A percentile compares a stretch with the other conserved stretches of the same genome.
These are phyloP conservation scores for Debaryomyces udenii DNA, from an alignment of 1,139 yeast genomes.

Conservation along the genomic window DNA sequence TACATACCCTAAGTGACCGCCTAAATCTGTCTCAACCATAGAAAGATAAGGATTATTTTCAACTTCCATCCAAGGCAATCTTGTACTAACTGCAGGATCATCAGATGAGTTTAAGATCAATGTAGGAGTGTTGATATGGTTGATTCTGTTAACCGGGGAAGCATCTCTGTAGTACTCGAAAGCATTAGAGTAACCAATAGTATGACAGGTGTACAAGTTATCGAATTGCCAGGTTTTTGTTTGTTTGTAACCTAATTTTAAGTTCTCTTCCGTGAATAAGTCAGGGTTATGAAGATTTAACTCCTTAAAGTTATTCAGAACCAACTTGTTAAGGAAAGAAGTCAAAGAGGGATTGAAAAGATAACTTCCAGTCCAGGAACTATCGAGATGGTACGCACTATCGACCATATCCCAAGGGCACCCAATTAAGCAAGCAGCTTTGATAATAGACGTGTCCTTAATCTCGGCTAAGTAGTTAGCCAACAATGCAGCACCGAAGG, in stretches of 20 bases:
- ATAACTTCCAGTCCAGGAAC: slow-evolving; percentile 60
- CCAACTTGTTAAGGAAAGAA: slow-evolving; percentile 60
- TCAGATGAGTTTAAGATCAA: slow-evolving; percentile 72
- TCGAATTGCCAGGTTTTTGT: slow-evolving; percentile 65
- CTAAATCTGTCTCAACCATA: slow-evolving; percentile 49
- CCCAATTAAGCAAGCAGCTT: slow-evolving; percentile 70
- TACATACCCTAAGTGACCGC: slow-evolving; percentile 67
- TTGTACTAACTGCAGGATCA: slow-evolving; percentile 77
- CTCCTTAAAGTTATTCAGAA: slow-evolving; percentile 62
- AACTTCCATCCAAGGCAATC: slow-evolving; percentile 33
- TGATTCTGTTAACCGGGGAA: slow-evolving; percentile 61
- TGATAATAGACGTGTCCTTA: slow-evolving; percentile 45
- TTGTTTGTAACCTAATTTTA: slow-evolving; percentile 34
- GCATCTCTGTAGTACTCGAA: slow-evolving; percentile 73
- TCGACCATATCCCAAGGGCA: slow-evolving; percentile 84
- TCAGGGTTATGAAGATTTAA: slow-evolving; percentile 43
- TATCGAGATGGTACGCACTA: slow-evolving; percentile 53
- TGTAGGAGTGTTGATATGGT: slow-evolving; percentile 64
- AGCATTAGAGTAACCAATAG: slow-evolving; percentile 73
- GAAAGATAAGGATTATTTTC: slow-evolving; percentile 35
- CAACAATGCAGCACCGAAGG: slow-evolving; percentile 83
- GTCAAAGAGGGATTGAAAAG: slow-evolving; percentile 71
- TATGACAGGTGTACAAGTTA: slow-evolving; percentile 66
- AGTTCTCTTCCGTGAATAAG: slow-evolving; percentile 34
- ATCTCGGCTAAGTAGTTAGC: slow-evolving; percentile 76